Evolutionary conservation across 1,284 basidiomycete genomes (phyloP), one percentile per base, ranked within the genome.

Genomic region (Naganishia albida): DNA sequence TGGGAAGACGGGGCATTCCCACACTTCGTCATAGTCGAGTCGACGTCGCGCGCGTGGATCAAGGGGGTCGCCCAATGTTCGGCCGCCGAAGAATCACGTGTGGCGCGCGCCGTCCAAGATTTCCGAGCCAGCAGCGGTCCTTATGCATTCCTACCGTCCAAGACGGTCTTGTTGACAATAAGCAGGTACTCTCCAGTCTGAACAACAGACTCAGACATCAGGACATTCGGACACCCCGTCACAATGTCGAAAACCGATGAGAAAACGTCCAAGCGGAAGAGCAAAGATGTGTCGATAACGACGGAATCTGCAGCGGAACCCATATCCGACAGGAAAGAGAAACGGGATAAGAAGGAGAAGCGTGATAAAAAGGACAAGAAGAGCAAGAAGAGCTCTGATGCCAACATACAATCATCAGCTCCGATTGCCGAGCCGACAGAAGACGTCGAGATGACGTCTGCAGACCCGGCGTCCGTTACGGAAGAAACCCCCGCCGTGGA

Each of bases 231-330:
- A n/a, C n/a, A 7, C n/a, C 46, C 20, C 46, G 23, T n/a, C 20
- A 25, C 20, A 54, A 67, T 70, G 70, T 69, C 67, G 52, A 70
- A 68, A 65, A 68, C 70, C 38, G 30, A 60, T 10, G 57, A 60
- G 50, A 60, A 60, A 40, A 39, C 56, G 38, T 34, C 25, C 44
- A 60, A 60, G 57, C 43, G 46, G 20, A 60, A 60, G 57, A 56
- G 54, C 54, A 56, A 56, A 25, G 40, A 56, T n/a, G 54, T 20
- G 7, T 25, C 42, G 6, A 40, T 26, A 28, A 43, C 53, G n/a
- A n/a, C n/a, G 40, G 57, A 46, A 25, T 26, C 20, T 12, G 46
- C 49, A 34, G 38, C 34, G 38, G 38, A 40, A 25, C 23, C 34
- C 46, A 64, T 56, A 28, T 30, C 30, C 26, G 46, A 64, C n/a